Conservation (phyloP, 371 early-diverging fungal genomes). For the Mortierella sp. region DNA sequence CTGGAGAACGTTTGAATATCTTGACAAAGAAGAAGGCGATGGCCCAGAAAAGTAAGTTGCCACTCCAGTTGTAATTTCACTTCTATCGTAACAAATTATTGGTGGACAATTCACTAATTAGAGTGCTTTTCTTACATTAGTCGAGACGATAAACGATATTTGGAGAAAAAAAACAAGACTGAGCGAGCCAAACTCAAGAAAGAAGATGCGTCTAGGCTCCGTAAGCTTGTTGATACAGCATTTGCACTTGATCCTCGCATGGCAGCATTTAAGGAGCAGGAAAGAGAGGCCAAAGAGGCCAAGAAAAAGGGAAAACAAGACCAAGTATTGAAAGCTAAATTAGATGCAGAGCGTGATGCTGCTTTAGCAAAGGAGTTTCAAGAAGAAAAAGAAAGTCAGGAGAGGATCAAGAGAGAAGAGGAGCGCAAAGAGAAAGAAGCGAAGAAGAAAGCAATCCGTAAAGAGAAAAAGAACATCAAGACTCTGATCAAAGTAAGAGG, state of each 20-base stretch:
- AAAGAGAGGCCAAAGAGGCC: conserved; percentile 87
- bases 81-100: too few relatives aligned
- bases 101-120: too few relatives aligned
- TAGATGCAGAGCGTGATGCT: conserved; percentile 68
- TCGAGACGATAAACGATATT: conserved; percentile 96
- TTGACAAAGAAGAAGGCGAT: conserved; percentile 96
- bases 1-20: conserved; percentile 98
- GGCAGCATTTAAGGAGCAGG: conserved; percentile 88
- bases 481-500: conserved; percentile 67
- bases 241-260: conserved; percentile 93
- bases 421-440: conserved; percentile 80
- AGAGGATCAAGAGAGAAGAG: conserved; percentile 71
- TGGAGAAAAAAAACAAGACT: conserved; percentile 95
- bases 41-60: conserved; percentile 77
- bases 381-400: conserved; percentile 65
- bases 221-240: conserved; percentile 80
- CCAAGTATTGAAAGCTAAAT: conserved; percentile 68
- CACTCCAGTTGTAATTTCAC: too few relatives aligned
- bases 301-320: conserved; percentile 89
- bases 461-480: conserved; percentile 92
- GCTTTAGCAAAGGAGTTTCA: conserved; percentile 55
- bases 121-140: conserved; percentile 19
- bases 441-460: conserved; percentile 85
- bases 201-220: conserved; percentile 93
- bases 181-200: conserved; percentile 93